Conservation (phyloP, 2,329 filamentous ascomycete genomes). For the Knufia fluminis region DNA sequence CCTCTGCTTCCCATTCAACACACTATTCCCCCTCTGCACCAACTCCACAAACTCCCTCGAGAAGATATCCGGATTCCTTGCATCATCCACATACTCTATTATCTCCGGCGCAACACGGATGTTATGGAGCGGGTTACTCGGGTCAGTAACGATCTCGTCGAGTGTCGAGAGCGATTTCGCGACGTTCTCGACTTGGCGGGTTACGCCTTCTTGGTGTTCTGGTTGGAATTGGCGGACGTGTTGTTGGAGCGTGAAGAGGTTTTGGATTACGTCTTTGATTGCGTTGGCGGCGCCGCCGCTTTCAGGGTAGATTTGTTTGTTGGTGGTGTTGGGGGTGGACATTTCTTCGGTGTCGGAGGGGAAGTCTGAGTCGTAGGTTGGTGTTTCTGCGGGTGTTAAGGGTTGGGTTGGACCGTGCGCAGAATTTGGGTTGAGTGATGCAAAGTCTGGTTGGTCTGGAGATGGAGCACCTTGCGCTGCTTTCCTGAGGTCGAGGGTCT, state of each 20-base stretch:
- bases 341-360: too few relatives aligned
- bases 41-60: conserved; percentile 57
- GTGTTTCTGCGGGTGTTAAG: not conserved
- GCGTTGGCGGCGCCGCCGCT: conserved; percentile 16
- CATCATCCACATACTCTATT: conserved; percentile 52
- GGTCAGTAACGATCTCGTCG: conserved; percentile 29
- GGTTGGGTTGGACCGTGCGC: not conserved
- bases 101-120: conserved; percentile 53
- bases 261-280: conserved; percentile 50
- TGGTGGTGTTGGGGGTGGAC: not conserved
- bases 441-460: not conserved
- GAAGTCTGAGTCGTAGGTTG: too few relatives aligned
- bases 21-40: conserved; percentile 53
- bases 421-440: not conserved
- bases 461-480: not conserved
- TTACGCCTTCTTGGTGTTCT: conserved; percentile 48
- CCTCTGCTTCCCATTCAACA: conserved; percentile 51
- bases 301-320: conserved; percentile 7
- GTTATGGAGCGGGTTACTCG: conserved; percentile 25
- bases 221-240: conserved; percentile 50
- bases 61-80: conserved; percentile 58
- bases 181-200: conserved; percentile 46
- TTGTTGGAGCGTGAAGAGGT: conserved; percentile 53
- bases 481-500: not conserved
- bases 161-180: conserved; percentile 44